phyloP scores from a whole-genome alignment of 2,329 filamentous ascomycete genomes.

The Nemania serpens region DNA sequence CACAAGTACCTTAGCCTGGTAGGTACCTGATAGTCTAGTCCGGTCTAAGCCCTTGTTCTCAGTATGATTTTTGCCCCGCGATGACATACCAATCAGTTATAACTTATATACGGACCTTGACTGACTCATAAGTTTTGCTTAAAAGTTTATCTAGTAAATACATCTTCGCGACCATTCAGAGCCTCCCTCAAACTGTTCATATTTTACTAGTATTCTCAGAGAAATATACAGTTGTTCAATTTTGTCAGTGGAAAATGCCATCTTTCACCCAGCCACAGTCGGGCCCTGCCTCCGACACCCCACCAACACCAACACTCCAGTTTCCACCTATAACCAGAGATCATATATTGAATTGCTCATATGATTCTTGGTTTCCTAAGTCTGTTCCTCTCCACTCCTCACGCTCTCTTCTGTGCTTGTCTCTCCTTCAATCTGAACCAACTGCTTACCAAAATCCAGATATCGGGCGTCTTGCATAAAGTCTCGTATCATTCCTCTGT shows the following conservation, averaged over 20 bases:
- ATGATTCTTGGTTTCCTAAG: conserved; percentile 87
- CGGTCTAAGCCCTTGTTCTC: no score
- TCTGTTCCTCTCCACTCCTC: conserved; percentile 44
- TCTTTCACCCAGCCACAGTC: conserved; percentile 32
- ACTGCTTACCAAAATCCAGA: conserved; percentile 47
- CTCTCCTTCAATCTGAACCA: not conserved
- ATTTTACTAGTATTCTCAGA: not conserved
- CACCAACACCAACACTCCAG: conserved; percentile 30
- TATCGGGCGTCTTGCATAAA: conserved; percentile 84
- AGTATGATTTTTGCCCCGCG: not conserved
- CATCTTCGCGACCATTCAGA: not conserved
- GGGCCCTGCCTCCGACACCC: conserved; percentile 27
- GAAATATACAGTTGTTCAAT: not conserved
- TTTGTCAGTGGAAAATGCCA: conserved; percentile 31
- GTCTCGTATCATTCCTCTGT: conserved; percentile 80
- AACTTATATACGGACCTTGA: no score
- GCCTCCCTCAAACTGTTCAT: not conserved
- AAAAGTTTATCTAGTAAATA: not conserved
- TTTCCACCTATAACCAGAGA: conserved; percentile 85
- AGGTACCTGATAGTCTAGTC: no score
- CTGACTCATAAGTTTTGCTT: not conserved
- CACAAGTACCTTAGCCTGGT: no score
- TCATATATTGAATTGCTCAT: conserved; percentile 94
- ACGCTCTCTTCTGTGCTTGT: not conserved
- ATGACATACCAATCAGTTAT: not conserved